These are phyloP conservation scores for Triticum dicoccoides DNA, from an alignment of 176 grass and related monocot genomes.

Conservation along the genomic window DNA sequence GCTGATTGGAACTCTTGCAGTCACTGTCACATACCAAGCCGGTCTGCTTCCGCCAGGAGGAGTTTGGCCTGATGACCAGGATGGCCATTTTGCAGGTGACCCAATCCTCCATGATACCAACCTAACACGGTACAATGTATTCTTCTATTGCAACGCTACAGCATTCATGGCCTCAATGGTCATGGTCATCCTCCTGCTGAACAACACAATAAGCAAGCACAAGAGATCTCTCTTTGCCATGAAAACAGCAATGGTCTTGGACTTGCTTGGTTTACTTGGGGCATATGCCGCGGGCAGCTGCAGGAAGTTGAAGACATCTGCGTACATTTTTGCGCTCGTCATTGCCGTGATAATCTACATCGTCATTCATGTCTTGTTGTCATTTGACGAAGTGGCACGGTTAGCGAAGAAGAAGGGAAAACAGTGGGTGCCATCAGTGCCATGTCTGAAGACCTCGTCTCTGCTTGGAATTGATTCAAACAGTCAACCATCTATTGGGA, in stretches of 20 bases:
- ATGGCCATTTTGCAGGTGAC: conserved; percentile 25
- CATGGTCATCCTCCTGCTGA: conserved; percentile 43
- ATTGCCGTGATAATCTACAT: conserved; percentile 42
- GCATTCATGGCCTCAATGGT: conserved; percentile 43
- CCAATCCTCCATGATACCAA: conserved; percentile 39
- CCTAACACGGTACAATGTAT: conserved; percentile 20
- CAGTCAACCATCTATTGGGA: not conserved
- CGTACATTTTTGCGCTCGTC: conserved; percentile 34
- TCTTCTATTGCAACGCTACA: conserved; percentile 51
- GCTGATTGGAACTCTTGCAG: conserved; percentile 51
- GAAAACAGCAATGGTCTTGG: conserved; percentile 41
- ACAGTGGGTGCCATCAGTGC: conserved; percentile 8
- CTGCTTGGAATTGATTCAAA: not conserved
- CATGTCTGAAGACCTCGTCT: not conserved
- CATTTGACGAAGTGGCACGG: conserved; percentile 22
- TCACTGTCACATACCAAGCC: conserved; percentile 53
- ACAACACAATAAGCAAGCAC: conserved; percentile 30
- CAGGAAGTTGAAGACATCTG: conserved; percentile 22
- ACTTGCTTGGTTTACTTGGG: conserved; percentile 35
- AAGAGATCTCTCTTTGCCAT: conserved; percentile 26
- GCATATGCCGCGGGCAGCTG: conserved; percentile 51
- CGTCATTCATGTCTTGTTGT: conserved; percentile 29
- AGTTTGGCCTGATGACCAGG: conserved; percentile 35
- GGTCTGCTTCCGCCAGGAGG: conserved; percentile 55
- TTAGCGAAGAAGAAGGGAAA: conserved; percentile 7